A percentile compares a stretch with the other conserved stretches of the same genome.
phyloP scores from a whole-genome alignment of 768 basidiomycete species.

The Pluteus cervinus region DNA sequence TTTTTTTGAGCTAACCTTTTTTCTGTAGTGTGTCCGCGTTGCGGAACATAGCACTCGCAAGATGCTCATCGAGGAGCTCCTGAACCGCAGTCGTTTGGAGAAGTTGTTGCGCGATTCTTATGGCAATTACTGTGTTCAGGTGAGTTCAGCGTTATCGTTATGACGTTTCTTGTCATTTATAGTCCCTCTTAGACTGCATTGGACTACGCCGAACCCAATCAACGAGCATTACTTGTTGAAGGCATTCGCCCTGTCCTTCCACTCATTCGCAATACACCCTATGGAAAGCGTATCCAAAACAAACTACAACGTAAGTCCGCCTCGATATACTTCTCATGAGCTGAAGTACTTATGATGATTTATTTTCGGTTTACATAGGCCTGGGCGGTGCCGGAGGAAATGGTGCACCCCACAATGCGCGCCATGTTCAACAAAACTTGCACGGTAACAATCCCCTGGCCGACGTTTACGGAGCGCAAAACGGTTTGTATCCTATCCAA shows the following conservation, averaged over 20 bases:
- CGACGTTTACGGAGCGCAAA: slow-evolving; percentile 62
- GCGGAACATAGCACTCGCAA: slow-evolving; percentile 94
- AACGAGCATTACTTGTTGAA: slow-evolving; percentile 89
- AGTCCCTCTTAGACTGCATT: slow-evolving; percentile 70
- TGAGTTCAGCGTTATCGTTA: slow-evolving; percentile 20
- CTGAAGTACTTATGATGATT: too few species aligned
- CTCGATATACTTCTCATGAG: too few species aligned
- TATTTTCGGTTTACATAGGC: too few species aligned
- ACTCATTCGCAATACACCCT: slow-evolving; percentile 97
- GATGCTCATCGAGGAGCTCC: slow-evolving; percentile 88
- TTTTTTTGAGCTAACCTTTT: slow-evolving; percentile 4
- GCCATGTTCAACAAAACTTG: slow-evolving; percentile 51
- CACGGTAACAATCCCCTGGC: slow-evolving; percentile 49
- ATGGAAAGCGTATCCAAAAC: slow-evolving; percentile 98
- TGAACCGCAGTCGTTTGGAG: slow-evolving; percentile 92
- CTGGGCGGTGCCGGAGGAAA: too few species aligned
- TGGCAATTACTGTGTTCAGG: slow-evolving; percentile 93
- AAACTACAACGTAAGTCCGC: slow-evolving; percentile 96
- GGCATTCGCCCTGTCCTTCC: slow-evolving; percentile 98
- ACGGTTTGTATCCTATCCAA: slow-evolving; percentile 55
- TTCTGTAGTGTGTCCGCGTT: slow-evolving; percentile 71
- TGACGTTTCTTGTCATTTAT: slow-evolving; percentile 2
- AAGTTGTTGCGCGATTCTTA: slow-evolving; percentile 95
- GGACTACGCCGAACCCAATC: slow-evolving; percentile 94
- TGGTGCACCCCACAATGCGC: slow-evolving; percentile 34